These are phyloP conservation scores for Pseudogymnoascus sp. DNA, from an alignment of 2,329 filamentous ascomycete genomes.

Conservation along the genomic window DNA sequence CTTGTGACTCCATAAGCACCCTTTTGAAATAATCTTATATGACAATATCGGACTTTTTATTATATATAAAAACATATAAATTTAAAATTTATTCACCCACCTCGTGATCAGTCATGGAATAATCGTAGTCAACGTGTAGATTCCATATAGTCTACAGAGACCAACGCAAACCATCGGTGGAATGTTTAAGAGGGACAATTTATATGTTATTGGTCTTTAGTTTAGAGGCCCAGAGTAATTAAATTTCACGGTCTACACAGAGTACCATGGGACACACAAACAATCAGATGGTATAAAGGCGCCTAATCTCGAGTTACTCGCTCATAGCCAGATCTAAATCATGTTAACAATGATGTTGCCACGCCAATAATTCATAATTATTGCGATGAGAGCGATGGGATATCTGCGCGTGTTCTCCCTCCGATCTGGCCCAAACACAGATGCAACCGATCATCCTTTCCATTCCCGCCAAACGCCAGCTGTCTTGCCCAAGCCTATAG, in stretches of 20 bases:
- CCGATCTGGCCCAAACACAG: neutral
- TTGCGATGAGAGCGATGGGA: constrained; percentile 1
- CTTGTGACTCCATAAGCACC: neutral
- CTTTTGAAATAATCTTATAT: too few relatives aligned
- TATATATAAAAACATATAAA: neutral
- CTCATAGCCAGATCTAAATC: neutral
- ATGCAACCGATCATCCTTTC: constrained; percentile 3
- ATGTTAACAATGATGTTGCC: constrained; percentile 1
- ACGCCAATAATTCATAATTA: constrained; percentile 7
- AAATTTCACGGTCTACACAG: neutral
- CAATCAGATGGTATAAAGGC: constrained; percentile 6
- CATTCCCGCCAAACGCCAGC: constrained; percentile 6
- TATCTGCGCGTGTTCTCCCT: neutral
- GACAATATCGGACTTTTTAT: neutral
- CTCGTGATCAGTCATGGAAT: too few relatives aligned
- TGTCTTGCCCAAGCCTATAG: constrained; percentile 7
- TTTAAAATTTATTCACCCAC: too few relatives aligned
- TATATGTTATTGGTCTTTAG: neutral
- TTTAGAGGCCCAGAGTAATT: neutral
- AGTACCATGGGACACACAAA: neutral
- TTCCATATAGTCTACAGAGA: neutral
- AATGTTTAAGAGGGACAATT: neutral
- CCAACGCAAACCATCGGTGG: neutral
- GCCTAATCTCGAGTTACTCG: neutral
- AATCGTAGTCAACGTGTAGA: too few relatives aligned